Percentiles rank a stretch among this genome's conserved stretches.
phyloP scores from a whole-genome alignment of 169 alveolate species.

The Plasmodium ovale region DNA sequence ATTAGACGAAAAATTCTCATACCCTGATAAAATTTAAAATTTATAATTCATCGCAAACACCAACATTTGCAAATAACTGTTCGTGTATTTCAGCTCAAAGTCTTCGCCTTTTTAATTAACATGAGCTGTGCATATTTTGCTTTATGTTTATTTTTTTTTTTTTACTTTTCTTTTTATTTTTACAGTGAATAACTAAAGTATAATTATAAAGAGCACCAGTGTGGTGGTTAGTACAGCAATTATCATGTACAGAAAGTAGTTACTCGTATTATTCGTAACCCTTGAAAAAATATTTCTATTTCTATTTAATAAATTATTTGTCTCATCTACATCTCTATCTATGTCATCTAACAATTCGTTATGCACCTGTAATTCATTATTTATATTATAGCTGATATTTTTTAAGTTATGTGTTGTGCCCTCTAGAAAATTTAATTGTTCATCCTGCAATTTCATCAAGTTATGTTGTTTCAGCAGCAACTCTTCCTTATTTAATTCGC shows the following conservation, averaged over 20 bases:
- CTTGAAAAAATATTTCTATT: slow-evolving; percentile 79
- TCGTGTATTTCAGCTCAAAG: too few species aligned
- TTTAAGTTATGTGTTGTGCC: slow-evolving; percentile 82
- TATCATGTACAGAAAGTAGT: slow-evolving; percentile 77
- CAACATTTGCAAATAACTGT: too few species aligned
- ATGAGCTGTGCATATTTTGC: too few species aligned
- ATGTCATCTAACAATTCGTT: slow-evolving; percentile 81
- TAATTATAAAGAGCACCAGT: slow-evolving; percentile 74
- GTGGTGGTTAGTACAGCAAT: slow-evolving; percentile 77
- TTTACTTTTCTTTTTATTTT: too few species aligned
- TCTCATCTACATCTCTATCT: slow-evolving; percentile 79
- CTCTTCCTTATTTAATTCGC: slow-evolving; percentile 46
- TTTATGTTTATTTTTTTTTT: too few species aligned
- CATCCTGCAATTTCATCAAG: slow-evolving; percentile 84
- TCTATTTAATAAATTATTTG: slow-evolving; percentile 78
- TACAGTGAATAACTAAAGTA: slow-evolving; percentile 30
- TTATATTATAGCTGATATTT: slow-evolving; percentile 82
- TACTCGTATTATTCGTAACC: slow-evolving; percentile 80
- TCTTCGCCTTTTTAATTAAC: too few species aligned
- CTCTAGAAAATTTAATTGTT: slow-evolving; percentile 81
- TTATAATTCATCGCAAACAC: too few species aligned
- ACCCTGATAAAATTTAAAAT: too few species aligned
- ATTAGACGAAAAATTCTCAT: too few species aligned
- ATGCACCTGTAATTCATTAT: slow-evolving; percentile 83
- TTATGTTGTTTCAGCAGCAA: slow-evolving; percentile 73